Percentiles rank a stretch among this genome's conserved stretches.
Conservation (phyloP, 2,329 filamentous ascomycete species). For the Arthrocladium fulminans region DNA sequence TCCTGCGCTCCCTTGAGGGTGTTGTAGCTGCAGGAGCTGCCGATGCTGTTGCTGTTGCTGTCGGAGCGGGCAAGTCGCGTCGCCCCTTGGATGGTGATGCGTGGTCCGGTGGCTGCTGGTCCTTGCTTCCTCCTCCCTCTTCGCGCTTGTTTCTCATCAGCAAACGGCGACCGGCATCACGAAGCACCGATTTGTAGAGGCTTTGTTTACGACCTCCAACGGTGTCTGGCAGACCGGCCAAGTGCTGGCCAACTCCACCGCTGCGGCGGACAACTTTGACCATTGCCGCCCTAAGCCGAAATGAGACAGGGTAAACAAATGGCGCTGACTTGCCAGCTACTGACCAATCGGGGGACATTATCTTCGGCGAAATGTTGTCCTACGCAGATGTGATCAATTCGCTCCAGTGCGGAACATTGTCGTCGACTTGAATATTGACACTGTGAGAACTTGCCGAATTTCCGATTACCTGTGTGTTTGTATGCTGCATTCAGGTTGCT, state of each 20-base stretch:
- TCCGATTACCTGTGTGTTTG: not conserved
- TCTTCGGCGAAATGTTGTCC: conserved; percentile 3
- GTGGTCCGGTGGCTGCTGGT: not conserved
- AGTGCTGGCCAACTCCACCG: conserved; percentile 1
- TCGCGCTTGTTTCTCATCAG: conserved; percentile 4
- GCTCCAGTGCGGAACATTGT: not conserved
- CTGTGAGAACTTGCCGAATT: not conserved
- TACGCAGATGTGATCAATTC: not conserved
- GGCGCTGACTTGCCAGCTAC: not conserved
- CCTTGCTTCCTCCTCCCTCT: conserved; percentile 2
- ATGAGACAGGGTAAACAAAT: too few species aligned
- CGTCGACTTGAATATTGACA: not conserved
- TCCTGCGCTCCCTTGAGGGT: conserved; percentile 12
- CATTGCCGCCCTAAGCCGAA: not conserved
- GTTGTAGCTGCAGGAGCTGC: not conserved
- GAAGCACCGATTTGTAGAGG: conserved; percentile 1
- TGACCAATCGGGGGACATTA: conserved; percentile 1
- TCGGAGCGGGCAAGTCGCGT: not conserved
- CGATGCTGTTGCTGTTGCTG: not conserved
- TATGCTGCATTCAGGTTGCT: not conserved
- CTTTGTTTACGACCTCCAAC: not conserved
- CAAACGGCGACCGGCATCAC: conserved; percentile 4
- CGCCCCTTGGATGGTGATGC: conserved; percentile 2
- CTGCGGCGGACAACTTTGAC: not conserved
- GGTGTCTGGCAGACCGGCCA: not conserved